Evolutionary conservation across 2,329 filamentous ascomycete species (phyloP), one percentile per base, ranked within the genome.

Genomic region (Hypoxylon sp.): DNA sequence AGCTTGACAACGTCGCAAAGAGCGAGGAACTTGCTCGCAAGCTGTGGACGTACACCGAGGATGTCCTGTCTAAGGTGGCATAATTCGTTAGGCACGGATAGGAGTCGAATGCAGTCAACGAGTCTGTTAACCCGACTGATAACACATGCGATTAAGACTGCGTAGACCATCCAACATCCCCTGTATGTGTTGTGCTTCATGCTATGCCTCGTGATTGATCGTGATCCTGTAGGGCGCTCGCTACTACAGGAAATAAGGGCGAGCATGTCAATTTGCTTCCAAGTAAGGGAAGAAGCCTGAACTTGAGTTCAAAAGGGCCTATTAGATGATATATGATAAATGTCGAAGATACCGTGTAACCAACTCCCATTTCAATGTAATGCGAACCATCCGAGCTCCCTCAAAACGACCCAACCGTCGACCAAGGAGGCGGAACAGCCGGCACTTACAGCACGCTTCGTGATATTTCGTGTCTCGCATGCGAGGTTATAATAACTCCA

Each of bases 11-110:
- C 3, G 60, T 65, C 22, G 75, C 74, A 0, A 74, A 52, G 33
- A 70, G 75, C 52, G 56, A 70, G 49, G 71, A 76, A 16, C 55
- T 80, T 26, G 77, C 73, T 0, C 49, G 58, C 12, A 74, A 73
- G 53, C 61, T 81, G n/a, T 80, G 77, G 77, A 72, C 73, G 1
- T 79, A 75, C 73, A 79, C 76, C 2, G 73, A 77, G 28, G 71
- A 76, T 22, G 70, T 73, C n/a, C 48, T 80, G 62, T 69, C 64
- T 1, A 58, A 70, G 28, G 33, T 64, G 3, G 54, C 2, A n/a
- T 61, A 54, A 30, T 9, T 4, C 9, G 24, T 51, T 11, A 1
- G 12, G 11, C 8, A 2, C 8, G 11, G 5, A 38, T n/a, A 32
- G 12, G 2, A 33, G 12, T 49, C 16, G 38, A 22, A 28, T 33